A percentile compares a stretch with the other conserved stretches of the same genome.
These are phyloP conservation scores for Capronia coronata DNA, from an alignment of 2,329 filamentous ascomycete genomes.

Conservation along the genomic window DNA sequence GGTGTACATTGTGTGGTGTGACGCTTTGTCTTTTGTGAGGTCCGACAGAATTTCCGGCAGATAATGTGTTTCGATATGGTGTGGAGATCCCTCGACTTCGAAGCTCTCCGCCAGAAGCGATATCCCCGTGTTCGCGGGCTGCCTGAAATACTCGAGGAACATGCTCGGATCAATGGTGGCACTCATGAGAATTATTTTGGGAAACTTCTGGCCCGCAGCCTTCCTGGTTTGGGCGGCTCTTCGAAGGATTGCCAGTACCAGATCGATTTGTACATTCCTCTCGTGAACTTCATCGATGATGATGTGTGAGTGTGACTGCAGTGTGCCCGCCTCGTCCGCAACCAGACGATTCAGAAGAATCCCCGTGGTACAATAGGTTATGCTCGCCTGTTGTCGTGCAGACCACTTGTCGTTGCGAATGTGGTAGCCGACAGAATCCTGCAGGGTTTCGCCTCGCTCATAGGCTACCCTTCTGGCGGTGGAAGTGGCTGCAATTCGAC, in stretches of 20 bases:
- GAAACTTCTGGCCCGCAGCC: constrained; percentile 48
- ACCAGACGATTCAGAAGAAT: constrained; percentile 98
- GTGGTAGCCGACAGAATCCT: constrained; percentile 84
- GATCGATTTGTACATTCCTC: constrained; percentile 91
- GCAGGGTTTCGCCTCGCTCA: constrained; percentile 77
- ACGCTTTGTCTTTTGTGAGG: constrained; percentile 1
- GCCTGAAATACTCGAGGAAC: constrained; percentile 75
- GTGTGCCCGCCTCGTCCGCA: constrained; percentile 79
- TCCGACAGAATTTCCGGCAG: constrained; percentile 66
- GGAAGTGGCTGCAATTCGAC: constrained; percentile 92
- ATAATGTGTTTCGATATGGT: constrained; percentile 78
- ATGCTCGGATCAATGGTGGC: constrained; percentile 88
- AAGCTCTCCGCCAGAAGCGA: constrained; percentile 50
- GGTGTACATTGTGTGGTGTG: constrained; percentile 7
- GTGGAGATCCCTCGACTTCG: constrained; percentile 90
- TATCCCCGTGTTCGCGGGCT: constrained; percentile 29
- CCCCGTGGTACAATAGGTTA: constrained; percentile 61
- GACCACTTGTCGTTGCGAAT: constrained; percentile 87
- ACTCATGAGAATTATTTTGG: constrained; percentile 95
- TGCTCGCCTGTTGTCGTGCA: constrained; percentile 72
- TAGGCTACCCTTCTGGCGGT: constrained; percentile 87
- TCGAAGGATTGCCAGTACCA: constrained; percentile 83
- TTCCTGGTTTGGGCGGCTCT: constrained; percentile 64
- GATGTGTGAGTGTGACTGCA: constrained; percentile 57
- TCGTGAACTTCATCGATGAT: constrained; percentile 96